Evolutionary conservation across 768 basidiomycete species (phyloP).

Genomic region (Chalciporus sphaerocephalus): DNA sequence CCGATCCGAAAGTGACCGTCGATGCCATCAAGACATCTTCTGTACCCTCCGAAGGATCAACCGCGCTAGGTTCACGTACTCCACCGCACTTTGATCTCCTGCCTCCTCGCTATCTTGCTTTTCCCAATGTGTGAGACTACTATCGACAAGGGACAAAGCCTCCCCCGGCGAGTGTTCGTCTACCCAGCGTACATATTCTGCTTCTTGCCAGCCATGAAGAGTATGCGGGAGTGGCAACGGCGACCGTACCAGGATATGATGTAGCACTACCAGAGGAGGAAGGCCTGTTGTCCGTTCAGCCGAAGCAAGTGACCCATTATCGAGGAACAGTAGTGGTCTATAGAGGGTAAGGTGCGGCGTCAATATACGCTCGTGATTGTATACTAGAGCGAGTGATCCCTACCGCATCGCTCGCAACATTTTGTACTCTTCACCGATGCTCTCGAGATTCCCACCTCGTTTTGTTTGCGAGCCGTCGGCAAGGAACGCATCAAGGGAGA

Average conservation of each 20-base stretch:
- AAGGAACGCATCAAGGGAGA: slow-evolving; percentile 79
- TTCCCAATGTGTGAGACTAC: slow-evolving; percentile 76
- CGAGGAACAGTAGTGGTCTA: slow-evolving; percentile 87
- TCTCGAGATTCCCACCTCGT: slow-evolving; percentile 64
- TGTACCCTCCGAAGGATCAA: slow-evolving; percentile 53
- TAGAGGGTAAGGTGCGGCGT: not conserved
- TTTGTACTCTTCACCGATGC: slow-evolving; percentile 82
- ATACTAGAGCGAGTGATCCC: slow-evolving; percentile 15
- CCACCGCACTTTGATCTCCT: slow-evolving; percentile 43
- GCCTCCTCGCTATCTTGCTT: slow-evolving; percentile 57
- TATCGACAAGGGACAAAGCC: slow-evolving; percentile 74
- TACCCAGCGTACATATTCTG: slow-evolving; percentile 95
- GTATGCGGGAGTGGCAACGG: slow-evolving; percentile 83
- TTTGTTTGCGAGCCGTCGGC: slow-evolving; percentile 52
- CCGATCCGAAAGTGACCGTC: too few species aligned
- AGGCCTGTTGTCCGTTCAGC: slow-evolving; percentile 67
- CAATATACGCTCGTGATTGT: not conserved
- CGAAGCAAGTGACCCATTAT: slow-evolving; percentile 64
- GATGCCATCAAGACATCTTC: slow-evolving; percentile 5
- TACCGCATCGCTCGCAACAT: slow-evolving; percentile 84
- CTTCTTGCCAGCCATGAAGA: slow-evolving; percentile 90
- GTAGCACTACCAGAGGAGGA: slow-evolving; percentile 84
- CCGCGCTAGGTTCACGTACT: slow-evolving; percentile 66
- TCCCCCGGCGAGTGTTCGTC: slow-evolving; percentile 85
- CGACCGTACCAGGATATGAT: slow-evolving; percentile 88